Base-by-base conservation (phyloP, 305 asterid species). In the Galium porrigens region DNA sequence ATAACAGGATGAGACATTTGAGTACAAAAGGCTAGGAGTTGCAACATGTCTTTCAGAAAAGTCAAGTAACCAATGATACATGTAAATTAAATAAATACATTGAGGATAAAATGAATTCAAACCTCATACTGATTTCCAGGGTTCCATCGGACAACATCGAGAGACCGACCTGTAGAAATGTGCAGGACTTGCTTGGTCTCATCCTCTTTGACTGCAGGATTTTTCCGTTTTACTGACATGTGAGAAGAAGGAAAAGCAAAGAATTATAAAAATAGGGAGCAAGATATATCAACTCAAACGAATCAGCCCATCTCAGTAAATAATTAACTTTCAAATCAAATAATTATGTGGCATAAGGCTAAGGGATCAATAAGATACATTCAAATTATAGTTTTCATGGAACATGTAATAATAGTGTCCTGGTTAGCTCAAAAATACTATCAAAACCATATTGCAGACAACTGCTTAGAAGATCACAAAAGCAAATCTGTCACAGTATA, bases 71-170 rank as follows among this genome's bases (percentile, higher is more conserved):
- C 51, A 56, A 54, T n/a, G 48, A 4, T 57, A 58, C 11, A 68
- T 29, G 32, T 62, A 10, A 6, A 27, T 66, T 60, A 51, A 33
- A 27, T 34, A 69, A 63, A 76, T 25, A 63, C 34, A 25, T 54
- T 57, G 64, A 15, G 68, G 70, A 51, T 56, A 72, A 57, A 62
- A 62, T 55, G 42, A 60, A 69, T 15, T 55, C 79, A 73, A 51
- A 85, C 97, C 96, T 91, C 97, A 46, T 86, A 83, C 78, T 91
- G 95, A 80, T 91, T 91, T 63, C 89, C 78, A 63, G 68, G 84
- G 72, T 88, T 91, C 97, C 97, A 88, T 64, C 94, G 82, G 71
- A 86, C 83, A 49, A 77, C 92, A 73, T 91, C 96, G 77, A 88
- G 85, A 77, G 86, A 87, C 67, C 79, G 86, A 57, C 61, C 39